These are phyloP conservation scores for Backusella macrospora DNA, from an alignment of 192 early-diverging fungal species.

Conservation along the genomic window DNA sequence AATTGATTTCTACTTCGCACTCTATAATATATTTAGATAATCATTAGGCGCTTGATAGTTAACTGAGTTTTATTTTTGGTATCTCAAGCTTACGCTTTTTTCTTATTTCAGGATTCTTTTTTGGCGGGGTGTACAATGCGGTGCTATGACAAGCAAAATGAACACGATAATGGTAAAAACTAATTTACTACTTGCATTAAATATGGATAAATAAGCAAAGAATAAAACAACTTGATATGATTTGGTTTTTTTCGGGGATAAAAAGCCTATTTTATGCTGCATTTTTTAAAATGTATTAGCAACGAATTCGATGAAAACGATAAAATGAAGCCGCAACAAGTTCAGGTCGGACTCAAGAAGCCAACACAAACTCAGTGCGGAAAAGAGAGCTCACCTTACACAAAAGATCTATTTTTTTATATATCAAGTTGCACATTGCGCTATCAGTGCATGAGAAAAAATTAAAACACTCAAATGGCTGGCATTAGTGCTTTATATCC, in stretches of 20 bases:
- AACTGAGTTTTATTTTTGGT: not conserved
- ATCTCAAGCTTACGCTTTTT: not conserved
- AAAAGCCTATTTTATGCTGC: not conserved
- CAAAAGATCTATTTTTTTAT: not conserved
- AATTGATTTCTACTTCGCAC: too few relatives aligned
- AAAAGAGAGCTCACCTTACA: not conserved
- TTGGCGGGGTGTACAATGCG: not conserved
- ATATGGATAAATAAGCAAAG: not conserved
- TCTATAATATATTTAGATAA: too few relatives aligned
- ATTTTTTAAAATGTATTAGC: not conserved
- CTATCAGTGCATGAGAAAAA: conserved; percentile 16
- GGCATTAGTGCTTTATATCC: not conserved
- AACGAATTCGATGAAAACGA: not conserved
- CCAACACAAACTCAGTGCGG: not conserved
- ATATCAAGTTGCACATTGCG: conserved; percentile 1
- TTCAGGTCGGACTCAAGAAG: not conserved
- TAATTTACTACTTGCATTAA: not conserved
- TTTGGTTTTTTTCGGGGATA: not conserved
- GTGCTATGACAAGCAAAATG: not conserved
- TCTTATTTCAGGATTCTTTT: not conserved
- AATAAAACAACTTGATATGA: not conserved
- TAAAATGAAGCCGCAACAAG: not conserved
- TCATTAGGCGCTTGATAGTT: too few relatives aligned
- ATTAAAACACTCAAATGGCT: not conserved
- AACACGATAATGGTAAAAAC: not conserved